Evolutionary conservation across 1,284 basidiomycete genomes (phyloP).

Genomic region (Wallemia ichthyophaga): DNA sequence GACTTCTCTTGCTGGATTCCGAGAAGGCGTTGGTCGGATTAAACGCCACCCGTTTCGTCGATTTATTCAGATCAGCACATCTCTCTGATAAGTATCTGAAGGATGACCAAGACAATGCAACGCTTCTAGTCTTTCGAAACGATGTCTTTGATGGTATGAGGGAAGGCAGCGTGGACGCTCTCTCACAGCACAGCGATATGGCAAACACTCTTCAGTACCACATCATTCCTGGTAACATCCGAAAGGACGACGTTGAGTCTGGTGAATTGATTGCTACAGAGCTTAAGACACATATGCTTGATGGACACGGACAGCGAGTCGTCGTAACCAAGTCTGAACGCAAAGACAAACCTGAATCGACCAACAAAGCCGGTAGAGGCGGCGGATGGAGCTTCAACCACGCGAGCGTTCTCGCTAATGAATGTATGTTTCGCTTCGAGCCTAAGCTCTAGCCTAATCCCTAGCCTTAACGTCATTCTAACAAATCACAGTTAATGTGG

Average conservation of each 20-base stretch:
- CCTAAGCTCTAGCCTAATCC: too few relatives aligned
- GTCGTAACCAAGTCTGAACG: slow-evolving; percentile 20
- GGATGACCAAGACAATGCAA: slow-evolving; percentile 10
- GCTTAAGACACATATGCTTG: slow-evolving; percentile 33
- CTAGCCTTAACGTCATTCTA: too few relatives aligned
- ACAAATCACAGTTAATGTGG: slow-evolving; percentile 20
- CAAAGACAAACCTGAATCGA: slow-evolving; percentile 5
- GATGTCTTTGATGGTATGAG: slow-evolving; percentile 31
- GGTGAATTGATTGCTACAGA: slow-evolving; percentile 50
- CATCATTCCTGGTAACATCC: slow-evolving; percentile 48
- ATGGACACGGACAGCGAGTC: slow-evolving; percentile 39
- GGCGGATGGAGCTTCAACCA: slow-evolving; percentile 38
- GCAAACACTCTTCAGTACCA: slow-evolving; percentile 44
- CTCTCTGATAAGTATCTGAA: slow-evolving; percentile 23
- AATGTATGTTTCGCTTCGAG: slow-evolving; percentile 35
- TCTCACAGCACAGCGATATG: slow-evolving; percentile 28
- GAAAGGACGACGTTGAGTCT: slow-evolving; percentile 33
- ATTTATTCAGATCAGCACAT: slow-evolving; percentile 49
- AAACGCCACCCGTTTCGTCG: slow-evolving; percentile 72
- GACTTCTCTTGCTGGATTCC: slow-evolving; percentile 46
- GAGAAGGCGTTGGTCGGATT: slow-evolving; percentile 74
- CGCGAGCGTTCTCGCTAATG: slow-evolving; percentile 44
- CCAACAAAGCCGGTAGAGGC: background rate
- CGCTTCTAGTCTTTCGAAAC: slow-evolving; percentile 48
- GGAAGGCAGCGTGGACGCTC: slow-evolving; percentile 14